Evolutionary conservation across 306 rosid genomes (phyloP), one percentile per base, ranked within the genome.

Genomic region (Purshia tridentata): DNA sequence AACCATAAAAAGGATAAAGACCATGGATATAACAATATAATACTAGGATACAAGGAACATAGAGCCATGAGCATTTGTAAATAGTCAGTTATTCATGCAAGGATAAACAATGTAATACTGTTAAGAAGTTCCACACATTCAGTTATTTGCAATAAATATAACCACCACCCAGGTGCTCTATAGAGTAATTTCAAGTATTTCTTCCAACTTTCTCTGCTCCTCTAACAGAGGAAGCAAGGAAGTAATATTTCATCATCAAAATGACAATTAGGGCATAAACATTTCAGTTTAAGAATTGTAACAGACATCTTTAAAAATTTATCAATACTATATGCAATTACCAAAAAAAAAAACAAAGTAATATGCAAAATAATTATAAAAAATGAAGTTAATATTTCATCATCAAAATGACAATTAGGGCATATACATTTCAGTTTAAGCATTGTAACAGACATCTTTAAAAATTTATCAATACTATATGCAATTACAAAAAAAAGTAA

Each of bases 81-180:
- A 44, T 44, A 44, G 47, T 44, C 4, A 44, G 55, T 29, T 59
- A 67, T 39, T 69, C 48, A 52, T 53, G 73, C 19, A 40, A 40
- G 13, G 12, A 39, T 52, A 52, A 19, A 37, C 16, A 35, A 48
- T 49, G 45, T 3, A 23, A 68, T 51, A 12, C 22, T 51, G 60
- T 51, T 35, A 37, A 47, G 51, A 47, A 62, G 47, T 62, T 16
- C 67, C 20, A 39, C 40, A 69, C n/a, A 69, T 18, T 57, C 63
- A 2, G 16, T 16, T 51, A 7, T 69, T 41, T 40, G 42, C 47
- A 68, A 39, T 15, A n/a, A 52, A 15, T 5, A 14, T 2, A 13
- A 13, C 65, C 65, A 29, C 65, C 65, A 35, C 57, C 72, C 57
- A 50, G 3, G 58, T 1, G 44, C 2, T 16, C 18, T 4, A n/a